phyloP scores from a whole-genome alignment of 225 moss, liverwort and hornwort genomes.

The Physcomitrellopsis africana region DNA sequence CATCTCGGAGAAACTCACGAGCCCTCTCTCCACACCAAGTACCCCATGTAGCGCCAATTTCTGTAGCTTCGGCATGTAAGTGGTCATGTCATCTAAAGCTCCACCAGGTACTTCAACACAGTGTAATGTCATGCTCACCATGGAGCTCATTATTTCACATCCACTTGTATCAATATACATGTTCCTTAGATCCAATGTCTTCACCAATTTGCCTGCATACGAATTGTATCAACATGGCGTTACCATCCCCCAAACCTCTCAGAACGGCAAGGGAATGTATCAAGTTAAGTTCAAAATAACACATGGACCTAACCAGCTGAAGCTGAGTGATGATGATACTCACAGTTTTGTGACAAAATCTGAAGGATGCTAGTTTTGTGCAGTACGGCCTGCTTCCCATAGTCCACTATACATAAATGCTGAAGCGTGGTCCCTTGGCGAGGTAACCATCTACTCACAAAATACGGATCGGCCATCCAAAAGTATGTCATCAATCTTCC shows the following conservation, averaged over 20 bases:
- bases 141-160: not conserved
- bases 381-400: conserved; percentile 46
- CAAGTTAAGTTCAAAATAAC: too few relatives aligned
- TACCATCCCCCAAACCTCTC: too few relatives aligned
- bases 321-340: not conserved
- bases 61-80: conserved; percentile 32
- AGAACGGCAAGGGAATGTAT: too few relatives aligned
- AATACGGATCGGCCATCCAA: conserved; percentile 15
- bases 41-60: conserved; percentile 48
- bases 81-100: conserved; percentile 34
- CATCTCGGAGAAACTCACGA: not conserved
- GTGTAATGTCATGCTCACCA: conserved; percentile 43
- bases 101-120: conserved; percentile 45
- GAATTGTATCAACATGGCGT: too few relatives aligned
- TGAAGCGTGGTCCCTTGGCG: not conserved
- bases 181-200: conserved; percentile 53
- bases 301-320: not conserved
- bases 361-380: conserved; percentile 27
- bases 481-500: conserved; percentile 32
- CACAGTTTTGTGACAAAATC: conserved; percentile 15
- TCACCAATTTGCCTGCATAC: conserved; percentile 32
- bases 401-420: conserved; percentile 42
- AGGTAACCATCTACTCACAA: not conserved
- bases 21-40: conserved; percentile 29
- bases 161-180: conserved; percentile 45